Evolutionary conservation across 1,284 basidiomycete species (phyloP).

Genomic region (Tilletia caries): DNA sequence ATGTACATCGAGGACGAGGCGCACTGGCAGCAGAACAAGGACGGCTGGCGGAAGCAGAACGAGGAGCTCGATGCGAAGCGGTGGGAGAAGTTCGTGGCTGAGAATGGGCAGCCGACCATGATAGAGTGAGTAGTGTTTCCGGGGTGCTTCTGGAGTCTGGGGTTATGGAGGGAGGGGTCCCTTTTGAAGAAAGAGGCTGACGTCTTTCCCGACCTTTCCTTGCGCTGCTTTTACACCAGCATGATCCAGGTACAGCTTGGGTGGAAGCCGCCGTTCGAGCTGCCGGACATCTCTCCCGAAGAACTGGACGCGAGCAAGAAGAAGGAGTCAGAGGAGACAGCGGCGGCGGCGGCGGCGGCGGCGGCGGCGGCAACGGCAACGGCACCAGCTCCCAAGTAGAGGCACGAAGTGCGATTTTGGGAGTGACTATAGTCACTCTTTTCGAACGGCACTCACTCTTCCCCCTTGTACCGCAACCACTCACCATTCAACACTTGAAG

Average conservation of each 20-base stretch:
- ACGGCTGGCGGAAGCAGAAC: conserved; percentile 13
- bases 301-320: conserved; percentile 10
- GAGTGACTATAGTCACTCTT: no score
- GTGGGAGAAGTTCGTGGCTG: conserved; percentile 13
- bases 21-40: conserved; percentile 7
- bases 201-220: not conserved
- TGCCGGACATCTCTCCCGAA: conserved; percentile 5
- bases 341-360: not conserved
- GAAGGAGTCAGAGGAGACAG: not conserved
- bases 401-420: no score
- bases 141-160: no score
- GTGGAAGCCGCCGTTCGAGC: not conserved
- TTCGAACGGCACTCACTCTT: no score
- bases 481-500: no score
- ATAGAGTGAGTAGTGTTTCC: not conserved
- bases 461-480: no score
- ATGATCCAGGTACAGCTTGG: conserved; percentile 4
- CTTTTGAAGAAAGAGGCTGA: no score
- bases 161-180: no score
- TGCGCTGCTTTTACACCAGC: not conserved
- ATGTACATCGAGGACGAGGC: conserved; percentile 13
- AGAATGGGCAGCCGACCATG: conserved; percentile 2
- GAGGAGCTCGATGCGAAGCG: conserved; percentile 12
- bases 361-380: not conserved
- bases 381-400: not conserved